phyloP scores from a whole-genome alignment of 164 flowering plant genomes.

The Vitis cinerea region DNA sequence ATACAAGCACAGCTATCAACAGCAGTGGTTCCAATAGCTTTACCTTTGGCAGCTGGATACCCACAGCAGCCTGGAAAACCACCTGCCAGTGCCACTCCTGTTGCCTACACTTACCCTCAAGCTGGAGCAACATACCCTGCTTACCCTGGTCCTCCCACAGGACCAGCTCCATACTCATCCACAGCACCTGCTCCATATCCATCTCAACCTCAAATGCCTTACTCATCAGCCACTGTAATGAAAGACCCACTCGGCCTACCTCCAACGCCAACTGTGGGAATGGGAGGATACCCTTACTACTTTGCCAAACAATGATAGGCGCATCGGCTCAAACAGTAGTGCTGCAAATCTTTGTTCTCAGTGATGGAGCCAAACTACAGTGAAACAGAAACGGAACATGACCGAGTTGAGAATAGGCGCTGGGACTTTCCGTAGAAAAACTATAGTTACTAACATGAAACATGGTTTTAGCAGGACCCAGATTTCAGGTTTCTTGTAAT shows the following conservation, averaged over 20 bases:
- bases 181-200: slow-evolving; percentile 34
- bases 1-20: slow-evolving; percentile 39
- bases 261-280: slow-evolving; percentile 27
- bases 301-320: slow-evolving; percentile 33
- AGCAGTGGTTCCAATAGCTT: slow-evolving; percentile 39
- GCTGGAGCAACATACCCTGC: slow-evolving; percentile 37
- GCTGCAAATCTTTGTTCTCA: too few species aligned
- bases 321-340: too few species aligned
- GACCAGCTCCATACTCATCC: too few species aligned
- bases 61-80: slow-evolving; percentile 39
- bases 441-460: too few species aligned
- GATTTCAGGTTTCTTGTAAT: too few species aligned
- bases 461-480: too few species aligned
- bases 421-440: too few species aligned
- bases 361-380: too few species aligned
- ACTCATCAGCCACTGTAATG: slow-evolving; percentile 26
- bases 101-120: slow-evolving; percentile 52
- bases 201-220: slow-evolving; percentile 34
- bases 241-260: slow-evolving; percentile 38
- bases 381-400: too few species aligned
- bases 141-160: slow-evolving; percentile 25
- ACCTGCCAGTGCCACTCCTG: slow-evolving; percentile 22
- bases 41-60: slow-evolving; percentile 46
- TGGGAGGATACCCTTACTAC: slow-evolving; percentile 55
- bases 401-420: too few species aligned